A percentile compares a stretch with the other conserved stretches of the same genome.
These are phyloP conservation scores for Whalleya microplaca DNA, from an alignment of 2,329 filamentous ascomycete species.

Conservation along the genomic window DNA sequence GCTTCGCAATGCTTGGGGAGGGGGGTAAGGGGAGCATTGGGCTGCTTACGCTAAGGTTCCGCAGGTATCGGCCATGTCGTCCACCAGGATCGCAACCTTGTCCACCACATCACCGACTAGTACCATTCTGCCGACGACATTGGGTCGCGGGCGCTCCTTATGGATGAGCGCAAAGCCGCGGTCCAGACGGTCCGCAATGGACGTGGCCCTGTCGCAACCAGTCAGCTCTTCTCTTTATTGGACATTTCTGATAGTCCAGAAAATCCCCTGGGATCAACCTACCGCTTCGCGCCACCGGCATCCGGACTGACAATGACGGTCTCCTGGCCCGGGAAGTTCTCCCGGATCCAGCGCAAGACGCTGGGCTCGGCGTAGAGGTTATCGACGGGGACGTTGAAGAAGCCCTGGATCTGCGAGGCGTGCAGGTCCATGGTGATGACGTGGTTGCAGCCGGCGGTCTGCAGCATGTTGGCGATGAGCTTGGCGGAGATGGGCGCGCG, in stretches of 20 bases:
- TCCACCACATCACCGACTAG: constrained; percentile 93
- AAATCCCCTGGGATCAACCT: constrained; percentile 28
- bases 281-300: constrained; percentile 91
- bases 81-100: constrained; percentile 93
- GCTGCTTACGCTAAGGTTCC: constrained; percentile 59
- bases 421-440: constrained; percentile 97
- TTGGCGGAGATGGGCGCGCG: constrained; percentile 96
- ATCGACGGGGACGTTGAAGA: constrained; percentile 80
- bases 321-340: constrained; percentile 79
- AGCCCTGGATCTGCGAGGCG: constrained; percentile 91
- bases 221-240: neutral
- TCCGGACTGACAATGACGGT: constrained; percentile 95
- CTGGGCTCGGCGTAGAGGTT: constrained; percentile 94
- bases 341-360: constrained; percentile 86
- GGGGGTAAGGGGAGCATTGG: neutral
- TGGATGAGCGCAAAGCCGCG: constrained; percentile 93
- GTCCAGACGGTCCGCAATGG: constrained; percentile 89
- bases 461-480: constrained; percentile 96
- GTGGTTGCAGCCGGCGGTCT: constrained; percentile 90
- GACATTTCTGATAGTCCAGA: neutral
- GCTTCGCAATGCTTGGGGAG: neutral
- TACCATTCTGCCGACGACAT: constrained; percentile 91
- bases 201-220: constrained; percentile 67
- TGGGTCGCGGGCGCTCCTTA: constrained; percentile 86
- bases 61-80: constrained; percentile 98